Percentiles rank a stretch among this genome's conserved stretches.
phyloP scores from a whole-genome alignment of 2,329 filamentous ascomycete species.

The Diaporthe sp. region DNA sequence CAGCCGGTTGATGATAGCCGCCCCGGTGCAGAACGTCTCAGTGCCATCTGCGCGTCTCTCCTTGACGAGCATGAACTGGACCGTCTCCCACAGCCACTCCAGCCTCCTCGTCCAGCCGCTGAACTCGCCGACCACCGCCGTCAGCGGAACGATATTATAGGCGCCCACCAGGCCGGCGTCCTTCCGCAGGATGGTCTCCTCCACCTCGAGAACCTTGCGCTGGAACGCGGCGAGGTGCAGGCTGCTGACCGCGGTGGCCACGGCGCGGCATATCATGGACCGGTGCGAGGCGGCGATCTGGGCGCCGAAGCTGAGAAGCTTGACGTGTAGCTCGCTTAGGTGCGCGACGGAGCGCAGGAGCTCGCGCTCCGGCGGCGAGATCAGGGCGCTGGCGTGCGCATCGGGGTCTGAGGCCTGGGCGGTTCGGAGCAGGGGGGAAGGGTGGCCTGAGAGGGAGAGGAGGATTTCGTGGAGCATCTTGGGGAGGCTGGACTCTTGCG shows the following conservation, averaged over 20 bases:
- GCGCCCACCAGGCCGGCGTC: conserved; percentile 88
- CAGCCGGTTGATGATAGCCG: conserved; percentile 81
- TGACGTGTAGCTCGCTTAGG: conserved; percentile 82
- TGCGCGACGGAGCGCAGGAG: conserved; percentile 82
- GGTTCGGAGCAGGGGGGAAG: conserved; percentile 84
- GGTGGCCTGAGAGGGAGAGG: conserved; percentile 93
- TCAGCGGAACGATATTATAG: conserved; percentile 93
- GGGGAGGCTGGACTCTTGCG: conserved; percentile 31
- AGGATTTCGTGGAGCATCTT: conserved; percentile 98
- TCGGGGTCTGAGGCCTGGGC: conserved; percentile 58
- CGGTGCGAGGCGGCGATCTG: conserved; percentile 78
- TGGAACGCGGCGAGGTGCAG: conserved; percentile 86
- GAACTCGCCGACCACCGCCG: conserved; percentile 86
- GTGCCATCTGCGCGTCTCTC: conserved; percentile 41
- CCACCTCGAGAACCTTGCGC: conserved; percentile 85
- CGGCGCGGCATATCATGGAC: conserved; percentile 88
- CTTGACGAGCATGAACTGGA: conserved; percentile 72
- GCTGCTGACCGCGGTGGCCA: conserved; percentile 81
- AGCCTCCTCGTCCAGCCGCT: conserved; percentile 86
- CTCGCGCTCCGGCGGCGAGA: conserved; percentile 85
- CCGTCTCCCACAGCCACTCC: conserved; percentile 86
- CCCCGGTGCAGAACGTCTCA: conserved; percentile 69
- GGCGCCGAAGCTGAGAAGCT: conserved; percentile 75
- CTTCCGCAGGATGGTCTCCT: conserved; percentile 79
- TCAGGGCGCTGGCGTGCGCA: conserved; percentile 56